Base-by-base conservation (phyloP, 2,329 filamentous ascomycete species). In the Fusarium albidum region DNA sequence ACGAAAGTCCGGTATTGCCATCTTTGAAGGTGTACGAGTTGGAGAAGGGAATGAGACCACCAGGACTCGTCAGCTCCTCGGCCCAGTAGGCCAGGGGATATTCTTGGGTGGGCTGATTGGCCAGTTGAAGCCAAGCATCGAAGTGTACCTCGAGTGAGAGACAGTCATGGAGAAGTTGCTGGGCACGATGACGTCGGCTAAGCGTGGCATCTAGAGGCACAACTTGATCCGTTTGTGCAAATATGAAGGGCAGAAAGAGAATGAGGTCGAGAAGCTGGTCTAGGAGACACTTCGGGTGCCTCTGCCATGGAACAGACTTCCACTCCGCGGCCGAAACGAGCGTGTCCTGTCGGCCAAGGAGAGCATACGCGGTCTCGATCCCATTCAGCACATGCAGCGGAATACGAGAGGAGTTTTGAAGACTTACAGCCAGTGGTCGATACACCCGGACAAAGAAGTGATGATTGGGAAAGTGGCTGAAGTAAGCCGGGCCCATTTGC, bases 361-460 rank as follows among this genome's bases (percentile, higher is more conserved):
- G 69, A 17, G 82, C 78, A 10, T 78, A 69, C 37, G 73, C 73
- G 35, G 79, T 73, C 79, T 82, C 43, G 9, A 8, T 42, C 38
- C 5, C 17, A 43, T 40, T 67, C 57, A 67, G 65, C 39, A 57
- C 12, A 33, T 47, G 21, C 14, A 32, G 2, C 10, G 27, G 21
- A 13, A 13, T n/a, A 7, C 34, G 11, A 12, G 26, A 29, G 18
- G 25, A 21, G 21, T n/a, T n/a, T 21, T 18, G 25, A 15, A 15
- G 31, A 73, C 81, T 72, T 72, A 84, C 82, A 38, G 78, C 79
- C 40, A 73, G 76, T 12, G 79, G 81, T 18, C 83, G 77, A 58
- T 81, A 85, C 6, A 85, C 75, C 10, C 82, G 76, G 18, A 78
- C 77, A 49, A 85, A 85, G 64, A 82, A 84, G 62, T 85, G 82